Conservation (phyloP, 2,329 filamentous ascomycete species). For the Venturia effusa region DNA sequence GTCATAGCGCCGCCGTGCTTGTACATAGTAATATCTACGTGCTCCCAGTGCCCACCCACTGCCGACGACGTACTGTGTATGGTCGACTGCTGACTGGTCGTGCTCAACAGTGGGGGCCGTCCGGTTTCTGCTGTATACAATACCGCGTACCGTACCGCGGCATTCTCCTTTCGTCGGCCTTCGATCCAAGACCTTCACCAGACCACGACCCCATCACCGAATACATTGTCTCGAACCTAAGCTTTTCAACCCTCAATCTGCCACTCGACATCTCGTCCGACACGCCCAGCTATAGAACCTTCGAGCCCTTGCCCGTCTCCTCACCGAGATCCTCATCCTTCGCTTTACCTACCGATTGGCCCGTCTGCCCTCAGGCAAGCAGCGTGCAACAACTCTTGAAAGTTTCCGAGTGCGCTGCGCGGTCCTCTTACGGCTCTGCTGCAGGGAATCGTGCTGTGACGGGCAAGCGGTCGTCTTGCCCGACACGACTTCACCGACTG, state of each 20-base stretch:
- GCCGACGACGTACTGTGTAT: neutral
- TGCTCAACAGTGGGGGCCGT: neutral
- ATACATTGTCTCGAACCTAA: neutral
- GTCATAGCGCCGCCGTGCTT: neutral
- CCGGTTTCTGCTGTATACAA: neutral
- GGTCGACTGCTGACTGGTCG: neutral
- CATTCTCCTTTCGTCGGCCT: neutral
- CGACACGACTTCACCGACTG: neutral
- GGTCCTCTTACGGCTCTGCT: neutral
- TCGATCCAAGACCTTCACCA: neutral
- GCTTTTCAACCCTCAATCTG: neutral
- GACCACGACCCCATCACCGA: neutral
- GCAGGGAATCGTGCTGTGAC: slow-evolving; percentile 6
- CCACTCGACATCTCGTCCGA: neutral
- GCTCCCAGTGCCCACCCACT: too few relatives aligned
- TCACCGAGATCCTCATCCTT: neutral
- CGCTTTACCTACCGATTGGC: neutral
- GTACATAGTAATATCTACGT: too few relatives aligned
- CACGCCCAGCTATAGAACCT: neutral
- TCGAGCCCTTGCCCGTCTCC: neutral
- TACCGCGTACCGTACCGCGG: neutral
- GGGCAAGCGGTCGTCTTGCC: neutral
- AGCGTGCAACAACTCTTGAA: neutral
- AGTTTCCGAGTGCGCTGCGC: neutral
- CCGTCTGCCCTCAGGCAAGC: neutral